These are phyloP conservation scores for Obelidium mucronatum DNA, from an alignment of 192 early-diverging fungal genomes.

Conservation along the genomic window DNA sequence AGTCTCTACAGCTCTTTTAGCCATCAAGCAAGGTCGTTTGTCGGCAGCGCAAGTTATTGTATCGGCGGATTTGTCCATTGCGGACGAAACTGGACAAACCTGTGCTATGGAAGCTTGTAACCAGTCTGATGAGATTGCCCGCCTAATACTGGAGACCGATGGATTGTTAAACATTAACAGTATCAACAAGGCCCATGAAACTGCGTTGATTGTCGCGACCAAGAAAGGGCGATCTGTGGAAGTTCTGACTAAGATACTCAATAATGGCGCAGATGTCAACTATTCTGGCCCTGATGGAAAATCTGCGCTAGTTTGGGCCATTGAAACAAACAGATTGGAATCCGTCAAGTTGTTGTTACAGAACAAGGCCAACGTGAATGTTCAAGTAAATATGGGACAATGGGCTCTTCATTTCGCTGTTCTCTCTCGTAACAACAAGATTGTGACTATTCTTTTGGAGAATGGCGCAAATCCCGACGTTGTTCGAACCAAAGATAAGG, in stretches of 20 bases:
- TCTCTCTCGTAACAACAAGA: constrained; percentile 39
- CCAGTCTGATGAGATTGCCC: constrained; percentile 13
- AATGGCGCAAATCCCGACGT: constrained; percentile 41
- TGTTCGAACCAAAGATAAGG: constrained; percentile 27
- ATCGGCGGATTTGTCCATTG: constrained; percentile 4
- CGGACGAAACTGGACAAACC: neutral
- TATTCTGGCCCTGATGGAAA: constrained; percentile 10
- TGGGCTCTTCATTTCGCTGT: constrained; percentile 56
- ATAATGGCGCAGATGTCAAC: constrained; percentile 36
- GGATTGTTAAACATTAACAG: constrained; percentile 28
- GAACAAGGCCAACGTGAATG: constrained; percentile 37
- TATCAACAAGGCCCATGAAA: constrained; percentile 26
- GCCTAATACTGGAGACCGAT: neutral
- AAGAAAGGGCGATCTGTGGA: neutral
- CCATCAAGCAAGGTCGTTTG: constrained; percentile 10
- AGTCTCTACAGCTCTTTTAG: constrained; percentile 10
- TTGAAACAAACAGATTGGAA: constrained; percentile 7
- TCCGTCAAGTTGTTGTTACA: constrained; percentile 20
- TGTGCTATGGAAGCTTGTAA: constrained; percentile 18
- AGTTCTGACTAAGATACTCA: constrained; percentile 32
- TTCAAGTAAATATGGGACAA: constrained; percentile 20
- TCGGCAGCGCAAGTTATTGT: constrained; percentile 1
- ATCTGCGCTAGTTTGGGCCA: constrained; percentile 31
- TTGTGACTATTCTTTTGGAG: constrained; percentile 54
- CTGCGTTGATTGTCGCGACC: constrained; percentile 42